phyloP scores from a whole-genome alignment of 2,329 filamentous ascomycete species.

The Apiospora rasikravindrae region DNA sequence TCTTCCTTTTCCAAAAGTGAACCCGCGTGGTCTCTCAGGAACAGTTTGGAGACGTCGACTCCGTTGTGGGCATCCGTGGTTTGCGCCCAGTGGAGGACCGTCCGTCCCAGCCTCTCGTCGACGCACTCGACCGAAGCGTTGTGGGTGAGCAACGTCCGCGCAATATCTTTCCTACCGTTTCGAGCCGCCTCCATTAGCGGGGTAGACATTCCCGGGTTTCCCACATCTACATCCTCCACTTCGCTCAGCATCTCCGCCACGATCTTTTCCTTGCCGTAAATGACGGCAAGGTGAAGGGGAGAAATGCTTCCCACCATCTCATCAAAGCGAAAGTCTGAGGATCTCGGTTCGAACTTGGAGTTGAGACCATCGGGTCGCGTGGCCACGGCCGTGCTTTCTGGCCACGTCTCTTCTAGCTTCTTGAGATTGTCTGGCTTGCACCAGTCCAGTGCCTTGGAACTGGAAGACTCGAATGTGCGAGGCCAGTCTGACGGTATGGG shows the following conservation, averaged over 20 bases:
- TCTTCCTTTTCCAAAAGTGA: not conserved
- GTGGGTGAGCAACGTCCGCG: not conserved
- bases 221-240: not conserved
- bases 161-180: not conserved
- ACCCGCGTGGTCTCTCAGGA: not conserved
- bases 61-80: not conserved
- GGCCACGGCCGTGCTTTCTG: not conserved
- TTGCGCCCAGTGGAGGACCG: not conserved
- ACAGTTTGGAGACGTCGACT: not conserved
- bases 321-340: not conserved
- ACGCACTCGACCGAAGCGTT: not conserved
- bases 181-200: not conserved
- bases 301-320: not conserved
- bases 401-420: not conserved
- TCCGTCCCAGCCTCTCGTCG: not conserved
- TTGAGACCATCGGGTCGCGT: not conserved
- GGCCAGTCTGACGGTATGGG: not conserved
- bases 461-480: not conserved
- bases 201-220: rapidly evolving
- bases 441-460: not conserved
- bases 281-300: not conserved
- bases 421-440: not conserved
- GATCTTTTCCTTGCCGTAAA: not conserved
- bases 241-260: conserved; percentile 8
- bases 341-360: not conserved